Evolutionary conservation across 176 grass and related monocot species (phyloP).

Genomic region (Puya raimondii): DNA sequence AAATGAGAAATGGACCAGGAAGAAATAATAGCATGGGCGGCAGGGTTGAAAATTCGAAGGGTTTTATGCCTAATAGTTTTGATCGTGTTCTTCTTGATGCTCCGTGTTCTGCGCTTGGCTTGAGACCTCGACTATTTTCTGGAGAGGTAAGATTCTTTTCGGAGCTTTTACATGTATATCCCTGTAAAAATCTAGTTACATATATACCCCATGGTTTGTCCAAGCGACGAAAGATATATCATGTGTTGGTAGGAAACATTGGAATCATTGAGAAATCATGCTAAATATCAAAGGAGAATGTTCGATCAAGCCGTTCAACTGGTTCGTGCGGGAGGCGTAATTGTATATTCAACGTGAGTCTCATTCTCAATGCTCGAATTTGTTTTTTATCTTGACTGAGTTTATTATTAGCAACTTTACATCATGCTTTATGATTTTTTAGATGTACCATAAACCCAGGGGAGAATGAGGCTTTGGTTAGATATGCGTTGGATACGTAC

Average conservation of each 20-base stretch:
- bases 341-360: constrained; percentile 96
- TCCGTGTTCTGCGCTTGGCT: constrained; percentile 97
- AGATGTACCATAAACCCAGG: constrained; percentile 99
- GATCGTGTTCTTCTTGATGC: constrained; percentile 95
- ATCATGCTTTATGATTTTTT: constrained; percentile 9
- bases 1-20: constrained; percentile 79
- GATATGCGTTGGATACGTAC: constrained; percentile 88
- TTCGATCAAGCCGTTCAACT: constrained; percentile 90
- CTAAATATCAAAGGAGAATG: constrained; percentile 76
- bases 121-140: constrained; percentile 84
- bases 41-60: constrained; percentile 76
- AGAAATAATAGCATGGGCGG: constrained; percentile 73
- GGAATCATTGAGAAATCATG: constrained; percentile 71
- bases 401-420: too few species aligned
- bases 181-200: background rate
- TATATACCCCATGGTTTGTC: background rate
- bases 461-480: constrained; percentile 85
- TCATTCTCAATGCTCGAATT: constrained; percentile 12
- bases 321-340: constrained; percentile 73
- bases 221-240: background rate
- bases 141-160: constrained; percentile 35
- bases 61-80: constrained; percentile 83
- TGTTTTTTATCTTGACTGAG: background rate
- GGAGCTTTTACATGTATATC: background rate
- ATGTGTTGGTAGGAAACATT: constrained; percentile 56